Base-by-base conservation (phyloP, 2,329 filamentous ascomycete genomes). In the Pseudopyricularia cyperi region DNA sequence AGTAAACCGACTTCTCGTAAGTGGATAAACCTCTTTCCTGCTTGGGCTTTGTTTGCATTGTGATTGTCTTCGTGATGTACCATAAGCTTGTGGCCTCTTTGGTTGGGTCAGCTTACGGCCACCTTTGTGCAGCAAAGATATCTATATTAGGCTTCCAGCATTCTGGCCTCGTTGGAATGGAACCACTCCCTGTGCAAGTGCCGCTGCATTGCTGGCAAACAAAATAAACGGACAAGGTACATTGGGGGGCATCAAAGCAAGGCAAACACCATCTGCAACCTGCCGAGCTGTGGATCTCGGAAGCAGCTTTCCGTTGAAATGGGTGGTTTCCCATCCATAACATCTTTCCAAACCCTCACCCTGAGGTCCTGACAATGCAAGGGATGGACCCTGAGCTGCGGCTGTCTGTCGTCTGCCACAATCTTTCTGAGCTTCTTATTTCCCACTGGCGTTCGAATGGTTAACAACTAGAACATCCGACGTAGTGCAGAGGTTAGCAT, bases 401-500 rank as follows among this genome's bases (percentile, higher is more conserved):
- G 47, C 28, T 17, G 12, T 11, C 17, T 34, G 19, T 30, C 19
- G 24, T 6, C 44, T 28, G 24, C 44, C 17, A 48, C 8, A 2
- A 7, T 12, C 14, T 9, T 12, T 44, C 26, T 22, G n/a, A 15
- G 17, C 19, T 35, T 24, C 8, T 35, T 35, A 35, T 26, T 22
- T 49, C 22, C 19, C 3, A 8, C 3, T 26, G 47, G 11, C 30
- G 15, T 9, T 17, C 32, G 9, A 35, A 3, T 35, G n/a, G 2
- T 8, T 32, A 49, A 39, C 46, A n/a, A 39, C 2, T 9, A 4
- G 14, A 37, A 17, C 50, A 22, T 51, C 50, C 50, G 50, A 46
- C 44, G 30, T 51, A 42, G 50, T 51, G 50, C 39, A 51, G 49
- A 51, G 49, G 50, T 51, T 46, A 51, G 50, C 50, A 51, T 51